phyloP scores from a whole-genome alignment of 2,329 filamentous ascomycete genomes.

The Macrophomina phaseolina region DNA sequence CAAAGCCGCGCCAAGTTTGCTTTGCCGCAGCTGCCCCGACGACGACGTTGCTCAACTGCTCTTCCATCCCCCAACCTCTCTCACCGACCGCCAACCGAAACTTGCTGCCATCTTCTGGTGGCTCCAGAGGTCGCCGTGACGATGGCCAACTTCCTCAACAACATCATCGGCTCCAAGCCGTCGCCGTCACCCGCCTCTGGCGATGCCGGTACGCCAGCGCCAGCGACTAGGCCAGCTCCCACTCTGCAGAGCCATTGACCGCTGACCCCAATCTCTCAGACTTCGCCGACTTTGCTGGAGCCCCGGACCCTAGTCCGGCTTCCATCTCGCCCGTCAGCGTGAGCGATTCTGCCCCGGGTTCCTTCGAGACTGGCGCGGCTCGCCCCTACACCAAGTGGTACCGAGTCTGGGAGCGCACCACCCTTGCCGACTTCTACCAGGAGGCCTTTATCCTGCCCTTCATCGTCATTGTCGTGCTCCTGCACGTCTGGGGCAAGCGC shows the following conservation, averaged over 20 bases:
- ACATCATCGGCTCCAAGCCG: constrained; percentile 71
- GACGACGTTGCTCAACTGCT: constrained; percentile 12
- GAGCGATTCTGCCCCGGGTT: constrained; percentile 42
- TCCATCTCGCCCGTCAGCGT: constrained; percentile 52
- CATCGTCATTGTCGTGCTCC: constrained; percentile 73
- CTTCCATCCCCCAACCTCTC: constrained; percentile 5
- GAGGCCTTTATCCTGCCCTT: constrained; percentile 83
- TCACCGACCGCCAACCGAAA: constrained; percentile 2
- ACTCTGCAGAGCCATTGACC: constrained; percentile 27
- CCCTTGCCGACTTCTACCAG: constrained; percentile 80
- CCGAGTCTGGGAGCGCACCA: constrained; percentile 90
- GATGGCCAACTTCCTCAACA: constrained; percentile 67
- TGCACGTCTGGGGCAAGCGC: constrained; percentile 82
- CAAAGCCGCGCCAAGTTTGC: constrained; percentile 8
- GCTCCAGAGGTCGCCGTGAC: constrained; percentile 15
- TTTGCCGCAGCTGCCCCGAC: constrained; percentile 22
- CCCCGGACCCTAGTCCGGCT: constrained; percentile 67
- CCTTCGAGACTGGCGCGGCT: constrained; percentile 53
- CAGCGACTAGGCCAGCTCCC: constrained; percentile 31
- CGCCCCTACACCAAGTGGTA: constrained; percentile 93
- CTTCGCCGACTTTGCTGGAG: constrained; percentile 91
- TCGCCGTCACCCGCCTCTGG: constrained; percentile 58
- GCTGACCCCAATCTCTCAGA: constrained; percentile 59
- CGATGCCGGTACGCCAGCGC: constrained; percentile 66
- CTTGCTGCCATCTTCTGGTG: constrained; percentile 4